Base-by-base conservation (phyloP, 805 yeast species). In the Hanseniaspora pseudoguilliermondii region DNA sequence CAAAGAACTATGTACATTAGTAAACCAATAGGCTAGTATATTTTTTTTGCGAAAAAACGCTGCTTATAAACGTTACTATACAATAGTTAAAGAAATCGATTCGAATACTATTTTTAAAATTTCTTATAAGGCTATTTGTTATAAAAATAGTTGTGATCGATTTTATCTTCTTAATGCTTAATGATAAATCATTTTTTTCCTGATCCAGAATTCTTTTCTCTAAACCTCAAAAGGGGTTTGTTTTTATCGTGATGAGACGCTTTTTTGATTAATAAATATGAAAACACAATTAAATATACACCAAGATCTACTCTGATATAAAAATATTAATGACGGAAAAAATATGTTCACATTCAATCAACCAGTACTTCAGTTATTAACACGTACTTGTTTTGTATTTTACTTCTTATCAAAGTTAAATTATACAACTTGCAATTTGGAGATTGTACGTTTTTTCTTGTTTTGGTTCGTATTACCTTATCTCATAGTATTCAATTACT, bases 291-390 rank as follows among this genome's bases (percentile, higher is more conserved):
- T 35, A 15, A 51, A 51, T 51, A 51, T 43, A 51, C 55, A 51
- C 55, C 55, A 51, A 51, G 55, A 51, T 51, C 55, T 51, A 51
- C 55, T 51, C 55, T 51, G 55, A 51, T n/a, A 51, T 43, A 43
- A 43, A 51, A 46, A 32, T 29, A 29, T 9, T 16, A 10, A 44
- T 25, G n/a, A 18, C n/a, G 35, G 35, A 32, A 32, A 32, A 32
- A 11, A 11, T 9, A 11, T 23, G 25, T 11, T 11, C 2, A 32
- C 16, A 2, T 32, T 2, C 35, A 11, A 32, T 32, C 35, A 32
- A 32, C 15, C 4, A 32, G 35, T 32, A 11, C 8, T 10, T 8
- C 2, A 13, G 11, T 10, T 29, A 13, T 32, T 2, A 13, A 32
- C 35, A 32, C 35, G 5, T 32, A 32, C 4, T 15, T 10, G 13